A percentile compares a stretch with the other conserved stretches of the same genome.
Conservation (phyloP, 2,329 filamentous ascomycete species). For the Colletotrichum theobromicola region DNA sequence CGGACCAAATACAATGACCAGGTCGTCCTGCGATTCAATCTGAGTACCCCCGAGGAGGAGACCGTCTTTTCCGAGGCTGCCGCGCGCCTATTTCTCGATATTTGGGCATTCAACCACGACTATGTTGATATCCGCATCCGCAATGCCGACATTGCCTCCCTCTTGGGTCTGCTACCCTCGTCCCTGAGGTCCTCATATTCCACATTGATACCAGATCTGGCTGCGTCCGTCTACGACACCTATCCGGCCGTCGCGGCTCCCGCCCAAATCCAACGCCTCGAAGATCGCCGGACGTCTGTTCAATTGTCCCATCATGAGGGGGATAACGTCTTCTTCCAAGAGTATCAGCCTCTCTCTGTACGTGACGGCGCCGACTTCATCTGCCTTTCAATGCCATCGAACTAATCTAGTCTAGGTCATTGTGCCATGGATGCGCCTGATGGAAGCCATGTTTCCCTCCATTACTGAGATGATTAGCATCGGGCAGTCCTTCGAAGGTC, state of each 20-base stretch:
- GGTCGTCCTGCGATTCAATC: slow-evolving; percentile 88
- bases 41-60: slow-evolving; percentile 73
- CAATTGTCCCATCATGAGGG: slow-evolving; percentile 39
- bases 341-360: slow-evolving; percentile 86
- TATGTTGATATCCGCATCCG: slow-evolving; percentile 86
- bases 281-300: slow-evolving; percentile 32
- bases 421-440: slow-evolving; percentile 87
- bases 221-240: slow-evolving; percentile 76
- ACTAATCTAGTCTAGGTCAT: slow-evolving; percentile 51
- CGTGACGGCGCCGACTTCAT: background rate
- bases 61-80: slow-evolving; percentile 74
- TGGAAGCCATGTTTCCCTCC: slow-evolving; percentile 88
- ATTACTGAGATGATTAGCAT: slow-evolving; percentile 77
- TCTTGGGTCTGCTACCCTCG: slow-evolving; percentile 78
- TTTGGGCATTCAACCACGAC: slow-evolving; percentile 84
- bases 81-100: slow-evolving; percentile 79
- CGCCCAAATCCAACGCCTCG: slow-evolving; percentile 6
- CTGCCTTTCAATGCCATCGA: slow-evolving; percentile 25
- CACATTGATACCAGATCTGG: slow-evolving; percentile 80
- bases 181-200: slow-evolving; percentile 76
- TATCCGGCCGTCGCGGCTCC: slow-evolving; percentile 60
- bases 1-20: slow-evolving; percentile 72
- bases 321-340: slow-evolving; percentile 86
- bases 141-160: slow-evolving; percentile 76
- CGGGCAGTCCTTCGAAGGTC: slow-evolving; percentile 86